Base-by-base conservation (phyloP, 1,139 yeast genomes). In the Scheffersomyces segobiensis region DNA sequence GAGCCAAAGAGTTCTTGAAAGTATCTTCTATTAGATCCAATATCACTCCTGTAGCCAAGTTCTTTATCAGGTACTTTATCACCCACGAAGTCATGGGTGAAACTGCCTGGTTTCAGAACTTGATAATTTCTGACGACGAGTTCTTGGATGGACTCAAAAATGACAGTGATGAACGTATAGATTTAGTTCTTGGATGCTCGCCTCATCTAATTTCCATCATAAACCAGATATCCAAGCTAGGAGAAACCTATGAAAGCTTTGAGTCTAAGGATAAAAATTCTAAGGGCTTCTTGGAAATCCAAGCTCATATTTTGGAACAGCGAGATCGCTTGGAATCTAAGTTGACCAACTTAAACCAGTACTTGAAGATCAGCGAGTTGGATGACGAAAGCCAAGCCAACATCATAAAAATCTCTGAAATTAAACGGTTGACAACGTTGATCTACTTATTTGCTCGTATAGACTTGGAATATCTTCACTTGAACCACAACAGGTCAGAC, bases 71-170 rank as follows among this genome's bases (percentile, higher is more conserved):
- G 46, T 77, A 76, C 59, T 73, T 77, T 59, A 68, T 75, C 6
- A 67, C 76, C 21, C 81, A 77, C 62, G 81, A 77, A 57, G 75
- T 77, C 1, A 74, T 77, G 77, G 77, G 79, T 10, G 78, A 76
- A 56, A 77, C 80, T 0, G 78, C 76, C 0, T 74, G 77, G 78
- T 65, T 65, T 39, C 59, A 59, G 48, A 62, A 62, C 26, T 46
- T 56, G 48, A 60, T 63, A 19, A 63, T 65, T 17, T 65, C 62
- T 42, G 73, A 70, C 52, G 72, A 70, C 53, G 67, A 69, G 14
- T 65, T 66, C 53, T 66, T 74, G 49, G 71, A 70, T 53, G 63
- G 59, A 49, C 63, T 71, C 53, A 74, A 73, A 56, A 66, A 71
- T 55, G 75, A 75, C 56, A 56, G 60, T 46, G 79, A 75, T 57